phyloP scores from a whole-genome alignment of 129 eudicot species.

The Escallonia rubra region DNA sequence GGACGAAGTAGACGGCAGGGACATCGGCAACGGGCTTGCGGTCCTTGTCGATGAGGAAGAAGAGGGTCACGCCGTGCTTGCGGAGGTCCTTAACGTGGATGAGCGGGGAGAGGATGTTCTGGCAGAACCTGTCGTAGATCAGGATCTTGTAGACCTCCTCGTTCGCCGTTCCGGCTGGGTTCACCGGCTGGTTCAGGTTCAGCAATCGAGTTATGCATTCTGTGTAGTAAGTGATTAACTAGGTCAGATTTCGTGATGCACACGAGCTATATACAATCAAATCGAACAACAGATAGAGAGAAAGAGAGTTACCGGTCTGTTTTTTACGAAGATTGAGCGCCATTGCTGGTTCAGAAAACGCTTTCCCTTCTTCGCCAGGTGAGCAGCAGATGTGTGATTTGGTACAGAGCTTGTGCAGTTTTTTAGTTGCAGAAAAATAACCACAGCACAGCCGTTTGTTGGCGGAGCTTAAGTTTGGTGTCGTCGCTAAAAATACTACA shows the following conservation, averaged over 20 bases:
- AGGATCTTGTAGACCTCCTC: conserved; percentile 94
- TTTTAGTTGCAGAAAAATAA: too few relatives aligned
- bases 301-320: conserved; percentile 63
- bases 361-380: background rate
- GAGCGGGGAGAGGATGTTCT: conserved; percentile 79
- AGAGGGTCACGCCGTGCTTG: conserved; percentile 94
- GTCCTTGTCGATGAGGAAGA: conserved; percentile 75
- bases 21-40: conserved; percentile 88
- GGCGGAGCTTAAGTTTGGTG: too few relatives aligned
- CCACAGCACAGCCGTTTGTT: too few relatives aligned
- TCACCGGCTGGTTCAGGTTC: conserved; percentile 89
- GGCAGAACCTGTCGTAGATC: conserved; percentile 81
- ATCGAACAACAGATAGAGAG: background rate
- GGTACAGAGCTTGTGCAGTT: too few relatives aligned
- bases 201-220: conserved; percentile 89
- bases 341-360: conserved; percentile 36
- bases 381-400: too few relatives aligned
- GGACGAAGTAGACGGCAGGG: conserved; percentile 93
- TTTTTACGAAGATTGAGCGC: conserved; percentile 89
- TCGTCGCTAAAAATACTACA: too few relatives aligned
- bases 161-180: conserved; percentile 53
- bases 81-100: conserved; percentile 95
- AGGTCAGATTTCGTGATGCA: background rate
- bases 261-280: background rate
- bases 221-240: conserved; percentile 24